These are phyloP conservation scores for Athelia psychrophila DNA, from an alignment of 1,284 basidiomycete genomes.

Conservation along the genomic window DNA sequence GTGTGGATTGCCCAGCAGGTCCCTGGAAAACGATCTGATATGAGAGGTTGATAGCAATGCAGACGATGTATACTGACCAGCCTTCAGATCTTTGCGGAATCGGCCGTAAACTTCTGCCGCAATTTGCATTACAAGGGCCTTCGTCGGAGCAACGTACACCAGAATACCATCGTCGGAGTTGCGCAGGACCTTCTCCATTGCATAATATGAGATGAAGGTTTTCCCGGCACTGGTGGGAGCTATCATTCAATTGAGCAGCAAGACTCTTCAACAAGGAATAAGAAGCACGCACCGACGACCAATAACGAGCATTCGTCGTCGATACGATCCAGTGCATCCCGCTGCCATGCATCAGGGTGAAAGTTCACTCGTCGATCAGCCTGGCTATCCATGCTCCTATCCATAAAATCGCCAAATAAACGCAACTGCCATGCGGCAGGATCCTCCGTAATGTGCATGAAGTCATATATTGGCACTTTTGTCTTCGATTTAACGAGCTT, in stretches of 20 bases:
- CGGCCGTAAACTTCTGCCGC: constrained; percentile 70
- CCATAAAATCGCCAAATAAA: constrained; percentile 70
- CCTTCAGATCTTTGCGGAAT: constrained; percentile 56
- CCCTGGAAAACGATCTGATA: constrained; percentile 29
- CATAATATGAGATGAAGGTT: constrained; percentile 75
- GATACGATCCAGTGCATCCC: constrained; percentile 60
- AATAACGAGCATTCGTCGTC: constrained; percentile 58
- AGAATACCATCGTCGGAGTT: constrained; percentile 61
- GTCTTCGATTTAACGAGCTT: constrained; percentile 49
- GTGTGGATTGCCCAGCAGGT: constrained; percentile 69
- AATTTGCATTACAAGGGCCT: constrained; percentile 66
- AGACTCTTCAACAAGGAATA: too few species aligned
- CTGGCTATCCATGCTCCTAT: constrained; percentile 63
- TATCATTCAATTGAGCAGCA: too few species aligned
- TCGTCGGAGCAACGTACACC: constrained; percentile 74
- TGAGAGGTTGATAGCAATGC: background rate
- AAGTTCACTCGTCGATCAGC: constrained; percentile 58
- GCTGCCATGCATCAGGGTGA: constrained; percentile 69
- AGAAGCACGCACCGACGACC: constrained; percentile 51
- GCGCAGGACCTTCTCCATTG: constrained; percentile 66
- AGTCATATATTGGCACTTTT: constrained; percentile 37
- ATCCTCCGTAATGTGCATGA: constrained; percentile 55
- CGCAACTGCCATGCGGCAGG: constrained; percentile 64
- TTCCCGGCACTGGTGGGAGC: constrained; percentile 71
- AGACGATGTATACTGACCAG: constrained; percentile 34